Percentiles rank a stretch among this genome's conserved stretches.
phyloP scores from a whole-genome alignment of 2,329 filamentous ascomycete genomes.

The Fusarium sp. region DNA sequence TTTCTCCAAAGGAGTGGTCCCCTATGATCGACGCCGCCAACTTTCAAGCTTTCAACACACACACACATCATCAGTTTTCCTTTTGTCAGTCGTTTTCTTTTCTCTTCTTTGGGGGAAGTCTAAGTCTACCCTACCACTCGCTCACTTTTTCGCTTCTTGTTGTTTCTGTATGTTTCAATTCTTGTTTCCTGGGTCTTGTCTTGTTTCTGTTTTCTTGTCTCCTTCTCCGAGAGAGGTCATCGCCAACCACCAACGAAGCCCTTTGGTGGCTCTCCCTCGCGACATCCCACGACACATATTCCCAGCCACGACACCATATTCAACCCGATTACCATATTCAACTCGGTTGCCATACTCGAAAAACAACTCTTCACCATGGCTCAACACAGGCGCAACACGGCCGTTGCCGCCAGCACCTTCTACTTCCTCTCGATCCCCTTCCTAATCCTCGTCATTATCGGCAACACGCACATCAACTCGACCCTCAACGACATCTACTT shows the following conservation, averaged over 20 bases:
- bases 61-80: background rate
- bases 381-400: constrained; percentile 65
- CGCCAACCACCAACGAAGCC: constrained; percentile 22
- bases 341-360: background rate
- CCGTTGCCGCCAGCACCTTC: constrained; percentile 73
- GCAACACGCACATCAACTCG: constrained; percentile 73
- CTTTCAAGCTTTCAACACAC: background rate
- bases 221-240: background rate
- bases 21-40: background rate
- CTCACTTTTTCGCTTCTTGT: background rate
- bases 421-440: constrained; percentile 83
- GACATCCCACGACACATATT: background rate
- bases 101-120: background rate
- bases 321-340: too few species aligned
- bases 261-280: constrained; percentile 13
- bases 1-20: background rate
- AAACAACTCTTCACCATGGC: constrained; percentile 32
- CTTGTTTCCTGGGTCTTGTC: background rate
- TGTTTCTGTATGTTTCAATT: constrained; percentile 11
- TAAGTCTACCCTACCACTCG: background rate
- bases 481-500: constrained; percentile 82
- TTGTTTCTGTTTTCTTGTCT: background rate
- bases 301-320: background rate
- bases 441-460: constrained; percentile 82
- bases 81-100: background rate